Conservation (phyloP, 225 moss, liverwort and hornwort genomes). For the Pseudisothecium myosuroides region DNA sequence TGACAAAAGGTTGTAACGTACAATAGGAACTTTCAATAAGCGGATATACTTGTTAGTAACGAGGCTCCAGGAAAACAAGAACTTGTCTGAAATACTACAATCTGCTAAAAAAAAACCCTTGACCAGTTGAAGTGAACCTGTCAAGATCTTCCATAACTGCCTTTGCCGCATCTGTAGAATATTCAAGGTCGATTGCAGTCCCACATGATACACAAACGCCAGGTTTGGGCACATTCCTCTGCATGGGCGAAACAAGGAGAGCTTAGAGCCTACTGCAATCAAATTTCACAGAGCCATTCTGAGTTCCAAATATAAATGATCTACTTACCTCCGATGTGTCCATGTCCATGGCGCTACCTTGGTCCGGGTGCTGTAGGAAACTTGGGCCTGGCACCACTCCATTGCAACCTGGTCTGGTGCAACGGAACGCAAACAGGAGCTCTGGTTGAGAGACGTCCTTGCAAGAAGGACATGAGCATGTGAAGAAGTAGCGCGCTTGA, state of each 20-base stretch:
- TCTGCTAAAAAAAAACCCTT: not conserved
- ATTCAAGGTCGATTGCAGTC: not conserved
- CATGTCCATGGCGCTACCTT: not conserved
- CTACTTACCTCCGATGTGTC: not conserved
- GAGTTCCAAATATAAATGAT: not conserved
- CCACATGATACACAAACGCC: not conserved
- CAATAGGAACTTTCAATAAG: not conserved
- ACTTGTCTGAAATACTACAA: not conserved
- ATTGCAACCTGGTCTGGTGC: not conserved
- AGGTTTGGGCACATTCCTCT: not conserved
- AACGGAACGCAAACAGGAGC: not conserved
- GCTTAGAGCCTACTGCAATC: not conserved
- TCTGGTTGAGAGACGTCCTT: not conserved
- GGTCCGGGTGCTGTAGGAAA: not conserved
- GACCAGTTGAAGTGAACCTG: not conserved
- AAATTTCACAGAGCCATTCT: not conserved
- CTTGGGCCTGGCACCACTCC: not conserved
- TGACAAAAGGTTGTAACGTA: not conserved
- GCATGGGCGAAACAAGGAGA: not conserved
- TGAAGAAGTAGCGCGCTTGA: not conserved
- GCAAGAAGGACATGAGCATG: not conserved
- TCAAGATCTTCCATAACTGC: not conserved
- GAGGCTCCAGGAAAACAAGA: not conserved
- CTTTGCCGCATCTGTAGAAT: not conserved
- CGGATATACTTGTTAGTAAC: too few species aligned